Evolutionary conservation across 768 basidiomycete species (phyloP).

Genomic region (Rhizopogon vulgaris): DNA sequence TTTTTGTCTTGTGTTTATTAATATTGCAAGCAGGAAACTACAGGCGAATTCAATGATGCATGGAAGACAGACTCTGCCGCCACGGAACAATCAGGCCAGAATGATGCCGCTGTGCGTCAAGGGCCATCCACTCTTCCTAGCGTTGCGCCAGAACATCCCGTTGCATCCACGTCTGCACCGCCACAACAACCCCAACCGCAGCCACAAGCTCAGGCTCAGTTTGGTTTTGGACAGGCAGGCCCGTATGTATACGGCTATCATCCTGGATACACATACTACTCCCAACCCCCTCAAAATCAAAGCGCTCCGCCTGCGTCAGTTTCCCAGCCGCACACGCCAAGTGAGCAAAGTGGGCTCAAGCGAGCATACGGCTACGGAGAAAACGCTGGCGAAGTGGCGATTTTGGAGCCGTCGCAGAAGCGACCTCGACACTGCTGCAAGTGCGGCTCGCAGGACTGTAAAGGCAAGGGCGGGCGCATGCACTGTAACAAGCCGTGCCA

Average conservation of each 20-base stretch:
- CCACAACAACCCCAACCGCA: conserved; percentile 13
- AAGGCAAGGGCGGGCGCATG: conserved; percentile 72
- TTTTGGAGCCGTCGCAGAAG: conserved; percentile 40
- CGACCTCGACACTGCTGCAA: conserved; percentile 78
- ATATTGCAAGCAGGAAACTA: conserved; percentile 28
- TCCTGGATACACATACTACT: conserved; percentile 27
- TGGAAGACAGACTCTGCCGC: conserved; percentile 56
- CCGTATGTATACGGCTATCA: conserved; percentile 33
- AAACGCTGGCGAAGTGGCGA: conserved; percentile 18
- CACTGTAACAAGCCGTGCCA: conserved; percentile 74
- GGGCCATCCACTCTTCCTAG: conserved; percentile 1
- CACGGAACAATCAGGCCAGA: conserved; percentile 19
- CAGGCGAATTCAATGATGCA: conserved; percentile 51
- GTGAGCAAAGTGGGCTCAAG: conserved; percentile 23
- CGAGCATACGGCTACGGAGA: conserved; percentile 23
- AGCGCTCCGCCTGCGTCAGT: conserved; percentile 12
- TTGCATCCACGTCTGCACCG: conserved; percentile 12
- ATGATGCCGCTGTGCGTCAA: conserved; percentile 11
- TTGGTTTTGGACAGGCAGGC: conserved; percentile 23
- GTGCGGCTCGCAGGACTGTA: conserved; percentile 76
- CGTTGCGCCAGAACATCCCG: conserved; percentile 15
- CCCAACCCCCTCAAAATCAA: conserved; percentile 18
- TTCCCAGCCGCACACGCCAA: conserved; percentile 17
- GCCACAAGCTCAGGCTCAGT: conserved; percentile 18
- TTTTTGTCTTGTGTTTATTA: conserved; percentile 4